Evolutionary conservation across 495 filamentous ascomycete species (phyloP).

Genomic region (Hypoxylon crocopeplum): DNA sequence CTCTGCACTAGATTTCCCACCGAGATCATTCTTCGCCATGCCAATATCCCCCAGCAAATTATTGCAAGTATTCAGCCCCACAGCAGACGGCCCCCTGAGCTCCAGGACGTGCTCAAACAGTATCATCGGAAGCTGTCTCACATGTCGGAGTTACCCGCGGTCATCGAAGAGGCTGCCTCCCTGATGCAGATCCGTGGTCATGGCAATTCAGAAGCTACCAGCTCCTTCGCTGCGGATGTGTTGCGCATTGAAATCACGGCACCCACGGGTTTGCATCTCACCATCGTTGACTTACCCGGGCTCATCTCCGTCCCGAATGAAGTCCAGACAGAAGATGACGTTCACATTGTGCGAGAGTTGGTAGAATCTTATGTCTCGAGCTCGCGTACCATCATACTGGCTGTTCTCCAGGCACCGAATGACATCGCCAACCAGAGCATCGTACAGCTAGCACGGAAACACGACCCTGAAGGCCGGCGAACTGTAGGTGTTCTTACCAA

Average conservation of each 20-base stretch:
- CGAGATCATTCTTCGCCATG: constrained; percentile 60
- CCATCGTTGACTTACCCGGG: constrained; percentile 63
- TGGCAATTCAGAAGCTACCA: constrained; percentile 20
- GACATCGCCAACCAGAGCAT: constrained; percentile 52
- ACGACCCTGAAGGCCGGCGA: constrained; percentile 49
- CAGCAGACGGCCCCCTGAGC: constrained; percentile 13
- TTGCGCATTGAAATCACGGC: constrained; percentile 59
- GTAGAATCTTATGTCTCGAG: constrained; percentile 54
- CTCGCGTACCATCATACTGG: constrained; percentile 54
- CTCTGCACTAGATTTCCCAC: constrained; percentile 60
- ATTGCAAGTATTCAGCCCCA: constrained; percentile 10
- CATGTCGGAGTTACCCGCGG: constrained; percentile 42
- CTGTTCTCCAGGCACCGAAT: constrained; percentile 54
- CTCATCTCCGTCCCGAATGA: constrained; percentile 54
- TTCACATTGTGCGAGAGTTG: constrained; percentile 49
- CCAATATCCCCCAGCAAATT: constrained; percentile 15
- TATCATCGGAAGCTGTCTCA: constrained; percentile 45
- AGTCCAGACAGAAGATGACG: constrained; percentile 46
- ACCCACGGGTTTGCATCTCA: constrained; percentile 56
- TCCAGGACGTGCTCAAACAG: constrained; percentile 26
- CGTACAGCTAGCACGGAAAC: constrained; percentile 38
- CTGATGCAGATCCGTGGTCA: constrained; percentile 48
- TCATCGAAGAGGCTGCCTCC: constrained; percentile 54
- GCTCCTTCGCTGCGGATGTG: constrained; percentile 51
- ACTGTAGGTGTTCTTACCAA: constrained; percentile 64